Percentiles rank a stretch among this genome's conserved stretches.
These are phyloP conservation scores for Nigrograna mackinnonii DNA, from an alignment of 2,329 filamentous ascomycete species.

Conservation along the genomic window DNA sequence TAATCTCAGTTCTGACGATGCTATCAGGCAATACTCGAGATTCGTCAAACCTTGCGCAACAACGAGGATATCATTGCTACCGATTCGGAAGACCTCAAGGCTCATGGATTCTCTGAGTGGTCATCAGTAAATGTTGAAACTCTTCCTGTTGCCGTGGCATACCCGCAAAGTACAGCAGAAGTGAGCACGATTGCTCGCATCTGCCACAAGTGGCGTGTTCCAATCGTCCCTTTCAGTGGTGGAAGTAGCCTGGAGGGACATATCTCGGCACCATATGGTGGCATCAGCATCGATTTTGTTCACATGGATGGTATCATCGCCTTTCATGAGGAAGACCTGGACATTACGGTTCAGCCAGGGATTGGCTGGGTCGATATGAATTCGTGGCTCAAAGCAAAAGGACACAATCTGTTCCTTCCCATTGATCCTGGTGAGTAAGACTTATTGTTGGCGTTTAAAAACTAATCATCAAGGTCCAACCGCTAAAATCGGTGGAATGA, in stretches of 20 bases:
- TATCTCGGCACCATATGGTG: conserved; percentile 34
- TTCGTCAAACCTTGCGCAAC: neutral
- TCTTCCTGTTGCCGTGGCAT: conserved; percentile 63
- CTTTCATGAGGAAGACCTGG: conserved; percentile 69
- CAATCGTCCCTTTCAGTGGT: conserved; percentile 83
- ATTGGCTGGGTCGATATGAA: conserved; percentile 84
- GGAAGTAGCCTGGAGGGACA: conserved; percentile 69
- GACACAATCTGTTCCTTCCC: conserved; percentile 74
- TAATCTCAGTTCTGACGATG: no score
- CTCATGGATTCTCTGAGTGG: neutral
- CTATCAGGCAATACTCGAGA: neutral
- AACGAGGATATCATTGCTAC: neutral
- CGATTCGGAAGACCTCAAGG: neutral
- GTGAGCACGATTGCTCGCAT: conserved; percentile 80
- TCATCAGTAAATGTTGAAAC: neutral
- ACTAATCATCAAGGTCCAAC: neutral
- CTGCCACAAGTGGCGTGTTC: conserved; percentile 76
- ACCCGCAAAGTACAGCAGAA: conserved; percentile 75
- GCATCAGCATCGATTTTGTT: conserved; percentile 82
- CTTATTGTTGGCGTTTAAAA: neutral
- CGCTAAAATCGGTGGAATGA: conserved; percentile 9
- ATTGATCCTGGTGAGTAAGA: conserved; percentile 76
- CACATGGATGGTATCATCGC: conserved; percentile 77
- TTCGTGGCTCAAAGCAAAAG: conserved; percentile 64
- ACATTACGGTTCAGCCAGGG: conserved; percentile 63